Base-by-base conservation (phyloP, 2,329 filamentous ascomycete genomes). In the Cryoendolithus antarcticus region DNA sequence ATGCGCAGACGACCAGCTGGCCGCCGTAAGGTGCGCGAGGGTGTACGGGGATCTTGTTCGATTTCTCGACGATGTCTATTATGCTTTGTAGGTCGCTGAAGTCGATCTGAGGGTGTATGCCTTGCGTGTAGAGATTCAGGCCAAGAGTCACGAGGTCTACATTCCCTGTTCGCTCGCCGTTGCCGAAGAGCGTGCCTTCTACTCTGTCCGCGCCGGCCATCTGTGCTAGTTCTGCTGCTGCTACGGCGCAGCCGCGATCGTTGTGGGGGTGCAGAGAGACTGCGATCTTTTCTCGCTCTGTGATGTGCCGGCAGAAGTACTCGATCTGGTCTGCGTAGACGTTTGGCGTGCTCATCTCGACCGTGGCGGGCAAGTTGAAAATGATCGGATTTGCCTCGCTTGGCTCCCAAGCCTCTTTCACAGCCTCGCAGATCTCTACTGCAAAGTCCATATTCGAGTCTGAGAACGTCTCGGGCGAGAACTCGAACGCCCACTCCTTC, bases 201-300 rank as follows among this genome's bases (percentile, higher is more conserved):
- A 96, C 89, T 57, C 91, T 71, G 62, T 95, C 85, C 29, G 86
- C 91, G 39, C 89, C 91, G 11, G 88, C 91, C 88, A 96, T 95
- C 62, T 95, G 88, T 5, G 82, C 89, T 53, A 96, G 64, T 59
- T 96, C 89, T 7, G 89, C 83, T 0, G 88, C 88, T 1, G 89
- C 89, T 10, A 91, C 77, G 3, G 85, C 86, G 51, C 83, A 93
- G 13, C 89, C 89, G 46, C 91, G 74, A 61, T 96, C 91, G 57
- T 96, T 96, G 65, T 98, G 89, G 6, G 86, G 84, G 60, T 96
- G 91, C 39, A 96, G 72, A 44, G 84, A 93, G 9, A 96, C 82
- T 53, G 80, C 84, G 37, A 94, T 73, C 66, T 86, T 91, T 54
- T 94, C 81, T 38, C 88, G 72, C 61, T 94, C 82, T 0, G 73